These are phyloP conservation scores for Aspergillus bombycis DNA, from an alignment of 2,329 filamentous ascomycete species.

Conservation along the genomic window DNA sequence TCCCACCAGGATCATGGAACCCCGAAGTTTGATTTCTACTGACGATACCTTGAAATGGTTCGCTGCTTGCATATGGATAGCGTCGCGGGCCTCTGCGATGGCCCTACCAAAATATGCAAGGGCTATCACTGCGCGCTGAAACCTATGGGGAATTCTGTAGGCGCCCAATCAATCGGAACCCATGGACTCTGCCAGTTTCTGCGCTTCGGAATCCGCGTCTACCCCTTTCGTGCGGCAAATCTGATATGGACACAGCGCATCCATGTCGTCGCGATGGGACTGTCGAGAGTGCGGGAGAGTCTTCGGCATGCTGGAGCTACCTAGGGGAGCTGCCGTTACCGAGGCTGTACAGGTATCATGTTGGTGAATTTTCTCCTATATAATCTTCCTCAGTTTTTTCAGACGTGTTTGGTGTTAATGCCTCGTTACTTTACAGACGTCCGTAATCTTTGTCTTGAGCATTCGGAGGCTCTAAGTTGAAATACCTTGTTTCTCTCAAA, in stretches of 20 bases:
- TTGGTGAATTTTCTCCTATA: not conserved
- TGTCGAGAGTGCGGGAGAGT: not conserved
- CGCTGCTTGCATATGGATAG: not conserved
- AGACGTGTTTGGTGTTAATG: too few relatives aligned
- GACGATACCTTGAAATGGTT: not conserved
- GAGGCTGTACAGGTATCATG: not conserved
- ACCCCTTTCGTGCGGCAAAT: not conserved
- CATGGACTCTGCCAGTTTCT: not conserved
- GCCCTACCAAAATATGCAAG: not conserved
- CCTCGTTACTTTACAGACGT: too few relatives aligned
- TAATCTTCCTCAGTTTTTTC: too few relatives aligned
- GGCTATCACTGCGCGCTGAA: not conserved
- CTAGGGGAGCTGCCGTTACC: not conserved
- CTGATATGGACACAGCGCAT: not conserved
- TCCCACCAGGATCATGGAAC: not conserved
- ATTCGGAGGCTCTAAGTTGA: not conserved
- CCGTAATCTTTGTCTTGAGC: not conserved
- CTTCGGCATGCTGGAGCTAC: not conserved
- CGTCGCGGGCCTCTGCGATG: not conserved
- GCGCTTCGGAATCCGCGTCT: not conserved
- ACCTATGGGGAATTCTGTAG: not conserved
- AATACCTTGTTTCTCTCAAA: not conserved
- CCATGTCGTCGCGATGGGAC: not conserved
- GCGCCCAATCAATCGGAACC: not conserved
- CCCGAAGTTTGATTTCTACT: not conserved